Evolutionary conservation across 2,329 filamentous ascomycete species (phyloP).

Genomic region (Hypoxylon rubiginosum): DNA sequence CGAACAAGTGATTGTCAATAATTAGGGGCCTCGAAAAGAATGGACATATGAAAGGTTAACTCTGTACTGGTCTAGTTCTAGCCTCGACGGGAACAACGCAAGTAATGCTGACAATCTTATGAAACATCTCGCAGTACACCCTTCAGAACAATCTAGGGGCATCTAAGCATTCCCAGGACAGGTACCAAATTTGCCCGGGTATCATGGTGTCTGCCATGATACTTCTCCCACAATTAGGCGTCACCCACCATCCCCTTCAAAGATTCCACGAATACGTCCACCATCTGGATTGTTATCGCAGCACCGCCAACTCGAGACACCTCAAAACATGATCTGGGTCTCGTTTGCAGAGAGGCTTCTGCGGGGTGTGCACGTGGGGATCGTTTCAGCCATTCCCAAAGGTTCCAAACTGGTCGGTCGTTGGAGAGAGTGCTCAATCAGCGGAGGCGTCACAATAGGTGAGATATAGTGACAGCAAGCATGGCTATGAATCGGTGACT

Average conservation of each 20-base stretch:
- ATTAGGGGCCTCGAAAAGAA: neutral
- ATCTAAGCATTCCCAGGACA: conserved; percentile 6
- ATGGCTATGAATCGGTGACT: conserved; percentile 29
- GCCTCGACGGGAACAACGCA: conserved; percentile 16
- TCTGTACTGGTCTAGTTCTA: conserved; percentile 22
- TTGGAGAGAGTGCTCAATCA: conserved; percentile 12
- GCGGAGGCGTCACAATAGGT: conserved; percentile 20
- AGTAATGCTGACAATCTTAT: conserved; percentile 26
- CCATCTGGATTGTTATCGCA: neutral
- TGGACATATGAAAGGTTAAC: neutral
- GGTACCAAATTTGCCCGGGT: neutral
- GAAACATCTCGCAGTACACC: conserved; percentile 15
- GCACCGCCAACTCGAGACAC: neutral
- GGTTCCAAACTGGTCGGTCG: conserved; percentile 17
- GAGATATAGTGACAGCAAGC: conserved; percentile 15
- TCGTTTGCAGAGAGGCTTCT: conserved; percentile 34
- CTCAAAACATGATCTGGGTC: conserved; percentile 13
- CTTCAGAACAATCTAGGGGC: conserved; percentile 18
- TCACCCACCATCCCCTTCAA: neutral
- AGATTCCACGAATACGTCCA: neutral
- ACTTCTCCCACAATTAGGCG: neutral
- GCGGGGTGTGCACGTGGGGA: conserved; percentile 24
- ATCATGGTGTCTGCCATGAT: neutral
- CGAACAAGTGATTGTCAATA: neutral
- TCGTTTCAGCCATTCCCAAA: conserved; percentile 20